A percentile compares a stretch with the other conserved stretches of the same genome.
Conservation (phyloP, 805 yeast species). For the Isabelozyma pseudorhagii region DNA sequence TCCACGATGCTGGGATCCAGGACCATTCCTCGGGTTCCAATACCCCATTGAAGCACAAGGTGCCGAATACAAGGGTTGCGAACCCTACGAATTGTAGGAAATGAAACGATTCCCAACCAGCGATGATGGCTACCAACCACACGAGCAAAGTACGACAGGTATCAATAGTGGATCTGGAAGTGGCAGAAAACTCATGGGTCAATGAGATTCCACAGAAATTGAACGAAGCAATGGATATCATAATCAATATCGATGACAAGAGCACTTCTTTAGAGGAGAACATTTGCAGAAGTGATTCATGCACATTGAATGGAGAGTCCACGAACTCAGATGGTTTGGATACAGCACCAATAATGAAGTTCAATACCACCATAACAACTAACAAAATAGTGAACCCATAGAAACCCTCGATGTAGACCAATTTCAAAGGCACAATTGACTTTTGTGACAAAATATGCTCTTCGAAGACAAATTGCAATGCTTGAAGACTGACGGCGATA, state of each 20-base stretch:
- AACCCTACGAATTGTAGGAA: slow-evolving; percentile 66
- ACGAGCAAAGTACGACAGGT: slow-evolving; percentile 72
- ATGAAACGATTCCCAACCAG: slow-evolving; percentile 76
- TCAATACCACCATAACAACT: slow-evolving; percentile 41
- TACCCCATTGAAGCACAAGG: slow-evolving; percentile 70
- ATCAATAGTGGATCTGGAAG: slow-evolving; percentile 76
- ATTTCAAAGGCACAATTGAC: slow-evolving; percentile 55
- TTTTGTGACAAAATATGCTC: slow-evolving; percentile 59
- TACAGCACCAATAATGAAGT: slow-evolving; percentile 36
- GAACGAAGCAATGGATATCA: slow-evolving; percentile 70
- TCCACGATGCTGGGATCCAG: slow-evolving; percentile 47
- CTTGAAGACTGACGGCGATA: slow-evolving; percentile 64
- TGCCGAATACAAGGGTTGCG: slow-evolving; percentile 61
- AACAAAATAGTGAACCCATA: slow-evolving; percentile 54
- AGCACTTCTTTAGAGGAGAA: slow-evolving; percentile 42
- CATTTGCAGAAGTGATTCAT: slow-evolving; percentile 48
- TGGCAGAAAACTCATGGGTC: slow-evolving; percentile 65
- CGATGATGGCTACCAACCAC: slow-evolving; percentile 63
- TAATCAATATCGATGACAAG: slow-evolving; percentile 55
- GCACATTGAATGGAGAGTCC: slow-evolving; percentile 54
- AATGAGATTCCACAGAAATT: slow-evolving; percentile 71
- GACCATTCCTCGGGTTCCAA: slow-evolving; percentile 48
- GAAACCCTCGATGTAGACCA: slow-evolving; percentile 74
- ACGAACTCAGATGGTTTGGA: slow-evolving; percentile 31
- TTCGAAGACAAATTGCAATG: slow-evolving; percentile 75